Base-by-base conservation (phyloP, 1,139 yeast genomes). In the Suhomyces yuchorum region DNA sequence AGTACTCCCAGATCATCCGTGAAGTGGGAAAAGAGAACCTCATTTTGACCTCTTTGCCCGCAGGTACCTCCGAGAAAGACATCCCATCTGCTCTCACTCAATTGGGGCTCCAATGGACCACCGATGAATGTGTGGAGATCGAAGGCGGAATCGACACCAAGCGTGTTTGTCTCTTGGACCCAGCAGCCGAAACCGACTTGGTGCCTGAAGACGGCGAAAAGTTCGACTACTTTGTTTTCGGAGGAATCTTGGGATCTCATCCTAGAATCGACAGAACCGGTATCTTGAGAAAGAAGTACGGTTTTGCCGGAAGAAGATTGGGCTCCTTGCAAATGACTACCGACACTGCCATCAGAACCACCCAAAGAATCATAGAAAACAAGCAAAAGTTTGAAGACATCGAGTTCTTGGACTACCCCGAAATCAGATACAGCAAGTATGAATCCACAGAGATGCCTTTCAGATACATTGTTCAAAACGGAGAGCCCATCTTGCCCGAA, bases 401-500 rank as follows among this genome's bases (percentile, higher is more conserved):
- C 51, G 79, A 81, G 49, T 92, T 89, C 64, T 82, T 92, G 52
- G 98, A 93, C 65, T 91, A 89, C 63, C 99, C 99, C 2, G 98
- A 92, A 67, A 86, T 93, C 56, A 81, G 90, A 63, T 92, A 88
- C 71, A 86, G 77, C 69, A 86, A 85, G 65, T 82, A 87, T 62
- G 98, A 93, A 67, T 87, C 96, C 6, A 91, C 97, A 0, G 97
- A 93, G 64, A 93, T 93, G 99, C 99, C 99, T 3, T 93, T 93
- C 71, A 77, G 98, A 62, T 93, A 93, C 60, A 86, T 93, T 26
- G 71, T 84, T 48, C 73, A 68, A 3, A 60, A 78, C 1, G 82
- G 82, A 3, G 77, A 78, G 53, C 98, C 98, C 1, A 87, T 93
- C 18, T 75, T 93, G 61, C 99, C 99, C 1, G 79, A 80, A 52